phyloP scores from a whole-genome alignment of 148 eudicot genomes.

The Gaultheria prostrata region DNA sequence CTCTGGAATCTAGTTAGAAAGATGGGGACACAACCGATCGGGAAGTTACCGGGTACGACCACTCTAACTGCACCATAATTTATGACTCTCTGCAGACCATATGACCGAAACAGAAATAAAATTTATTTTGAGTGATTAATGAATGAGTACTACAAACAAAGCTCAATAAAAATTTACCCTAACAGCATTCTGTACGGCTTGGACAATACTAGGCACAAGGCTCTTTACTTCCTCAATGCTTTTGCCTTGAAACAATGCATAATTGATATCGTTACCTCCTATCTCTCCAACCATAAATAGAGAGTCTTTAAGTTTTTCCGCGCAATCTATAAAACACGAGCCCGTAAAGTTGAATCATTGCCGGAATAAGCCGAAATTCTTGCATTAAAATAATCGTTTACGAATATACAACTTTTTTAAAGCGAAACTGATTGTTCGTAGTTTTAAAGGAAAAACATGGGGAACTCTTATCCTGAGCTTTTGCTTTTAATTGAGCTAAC shows the following conservation, averaged over 20 bases:
- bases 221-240: neutral
- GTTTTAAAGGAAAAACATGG: too few species aligned
- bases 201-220: neutral
- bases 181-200: neutral
- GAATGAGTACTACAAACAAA: neutral
- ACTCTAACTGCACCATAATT: conserved; percentile 22
- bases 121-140: too few species aligned
- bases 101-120: neutral
- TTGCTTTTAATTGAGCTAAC: neutral
- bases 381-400: too few species aligned
- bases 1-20: conserved; percentile 16
- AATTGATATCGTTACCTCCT: neutral
- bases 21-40: conserved; percentile 28
- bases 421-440: too few species aligned
- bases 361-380: neutral
- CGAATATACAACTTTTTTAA: too few species aligned
- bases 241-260: neutral
- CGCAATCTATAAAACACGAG: conserved; percentile 1
- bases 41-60: conserved; percentile 29
- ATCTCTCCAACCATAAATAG: conserved; percentile 6
- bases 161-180: neutral
- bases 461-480: neutral
- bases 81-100: conserved; percentile 22
- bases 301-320: neutral
- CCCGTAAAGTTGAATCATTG: neutral